phyloP scores from a whole-genome alignment of 257 asterid species.

The Perilla frutescens region DNA sequence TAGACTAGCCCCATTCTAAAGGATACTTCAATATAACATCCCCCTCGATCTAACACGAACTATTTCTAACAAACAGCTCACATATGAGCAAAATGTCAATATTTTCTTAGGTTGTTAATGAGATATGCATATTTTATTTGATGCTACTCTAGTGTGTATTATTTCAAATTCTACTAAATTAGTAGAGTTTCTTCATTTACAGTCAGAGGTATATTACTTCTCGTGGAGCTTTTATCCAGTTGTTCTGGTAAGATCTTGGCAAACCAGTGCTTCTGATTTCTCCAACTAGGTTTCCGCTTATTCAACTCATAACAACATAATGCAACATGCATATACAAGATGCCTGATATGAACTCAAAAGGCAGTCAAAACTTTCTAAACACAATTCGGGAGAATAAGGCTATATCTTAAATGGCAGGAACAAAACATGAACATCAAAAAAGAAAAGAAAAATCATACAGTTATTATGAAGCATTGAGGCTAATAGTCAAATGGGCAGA shows the following conservation, averaged over 20 bases:
- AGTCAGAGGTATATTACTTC: background rate
- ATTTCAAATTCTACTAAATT: background rate
- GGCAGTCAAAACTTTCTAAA: constrained; percentile 2
- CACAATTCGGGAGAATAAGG: background rate
- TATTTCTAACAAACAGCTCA: background rate
- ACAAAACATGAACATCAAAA: background rate
- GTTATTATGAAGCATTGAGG: background rate
- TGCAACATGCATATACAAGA: background rate
- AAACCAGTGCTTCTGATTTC: background rate
- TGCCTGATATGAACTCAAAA: background rate
- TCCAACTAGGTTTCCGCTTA: background rate
- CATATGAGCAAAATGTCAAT: background rate
- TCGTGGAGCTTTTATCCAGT: background rate
- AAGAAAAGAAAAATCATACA: background rate
- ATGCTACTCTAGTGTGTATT: background rate
- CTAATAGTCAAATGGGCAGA: background rate
- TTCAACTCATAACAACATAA: background rate
- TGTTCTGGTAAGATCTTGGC: background rate
- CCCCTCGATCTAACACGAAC: too few species aligned
- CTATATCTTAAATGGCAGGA: background rate
- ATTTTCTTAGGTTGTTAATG: background rate
- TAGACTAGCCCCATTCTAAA: too few species aligned
- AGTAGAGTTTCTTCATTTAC: constrained; percentile 4
- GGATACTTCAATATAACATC: too few species aligned
- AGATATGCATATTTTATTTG: background rate